These are phyloP conservation scores for Aspergillus sp. DNA, from an alignment of 2,329 filamentous ascomycete species.

Conservation along the genomic window DNA sequence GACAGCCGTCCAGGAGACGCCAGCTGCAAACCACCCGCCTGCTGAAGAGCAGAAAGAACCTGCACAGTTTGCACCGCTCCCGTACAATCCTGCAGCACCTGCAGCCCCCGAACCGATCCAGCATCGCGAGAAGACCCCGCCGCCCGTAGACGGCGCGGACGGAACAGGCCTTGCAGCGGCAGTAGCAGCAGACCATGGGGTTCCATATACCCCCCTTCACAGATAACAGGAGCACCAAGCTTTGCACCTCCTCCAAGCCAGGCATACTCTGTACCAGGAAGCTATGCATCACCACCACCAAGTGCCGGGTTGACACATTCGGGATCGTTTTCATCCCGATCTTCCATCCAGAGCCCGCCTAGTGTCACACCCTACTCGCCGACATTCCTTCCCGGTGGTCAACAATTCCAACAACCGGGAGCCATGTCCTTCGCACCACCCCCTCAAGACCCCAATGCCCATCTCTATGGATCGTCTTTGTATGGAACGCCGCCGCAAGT, in stretches of 20 bases:
- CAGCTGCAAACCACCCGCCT: slow-evolving; percentile 6
- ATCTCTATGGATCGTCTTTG: neutral
- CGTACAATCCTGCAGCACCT: slow-evolving; percentile 64
- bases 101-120: slow-evolving; percentile 61
- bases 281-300: slow-evolving; percentile 32
- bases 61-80: slow-evolving; percentile 46
- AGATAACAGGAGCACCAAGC: slow-evolving; percentile 13
- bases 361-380: slow-evolving; percentile 25
- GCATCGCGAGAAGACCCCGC: slow-evolving; percentile 63
- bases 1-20: slow-evolving; percentile 9
- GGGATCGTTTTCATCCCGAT: slow-evolving; percentile 17
- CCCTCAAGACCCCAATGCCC: slow-evolving; percentile 6
- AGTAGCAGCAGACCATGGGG: slow-evolving; percentile 32
- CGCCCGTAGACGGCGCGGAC: slow-evolving; percentile 51
- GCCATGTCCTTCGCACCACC: slow-evolving; percentile 29
- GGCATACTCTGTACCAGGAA: slow-evolving; percentile 18
- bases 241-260: slow-evolving; percentile 19
- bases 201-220: slow-evolving; percentile 28
- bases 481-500: neutral
- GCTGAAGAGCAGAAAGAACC: slow-evolving; percentile 21
- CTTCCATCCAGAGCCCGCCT: slow-evolving; percentile 20
- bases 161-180: slow-evolving; percentile 43
- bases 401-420: slow-evolving; percentile 12
- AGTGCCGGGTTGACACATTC: slow-evolving; percentile 27
- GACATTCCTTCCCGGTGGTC: slow-evolving; percentile 12